Evolutionary conservation across 2,329 filamentous ascomycete species (phyloP), one percentile per base, ranked within the genome.

Genomic region (Fusarium udum): DNA sequence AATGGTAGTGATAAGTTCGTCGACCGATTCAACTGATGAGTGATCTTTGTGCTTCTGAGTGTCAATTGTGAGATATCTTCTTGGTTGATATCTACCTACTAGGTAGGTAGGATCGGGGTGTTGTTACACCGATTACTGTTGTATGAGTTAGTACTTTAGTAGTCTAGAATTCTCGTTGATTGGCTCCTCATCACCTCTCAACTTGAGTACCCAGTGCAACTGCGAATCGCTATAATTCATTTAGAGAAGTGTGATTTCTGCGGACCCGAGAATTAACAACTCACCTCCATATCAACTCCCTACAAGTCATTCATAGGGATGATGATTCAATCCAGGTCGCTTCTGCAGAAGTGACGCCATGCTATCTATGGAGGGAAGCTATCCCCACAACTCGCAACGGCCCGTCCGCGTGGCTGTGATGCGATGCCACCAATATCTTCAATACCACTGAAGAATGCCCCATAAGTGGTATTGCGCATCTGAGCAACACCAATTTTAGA

Each of bases 371-470:
- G 31, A 22, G 34, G 18, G 37, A 32, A 37, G 40, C 53, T 28
- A 39, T 42, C 42, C 37, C 70, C 67, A 46, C 66, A 58, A 46
- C 62, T 66, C 58, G 67, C 55, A 45, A 74, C 71, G 58, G 71
- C 58, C 71, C 67, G 45, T 37, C 34, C 32, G 31, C 14, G 66
- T 57, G 65, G 61, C 51, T 64, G 60, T 70, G 69, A 51, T 43
- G 64, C 32, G 42, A 52, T 48, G 26, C 9, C 26, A 22, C 45
- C 45, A 64, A 72, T 40, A 48, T 20, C 64, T 52, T 51, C 42
- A 20, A 14, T 28, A 18, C 3, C 16, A 14, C 46, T 43, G 26
- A 53, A 51, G 65, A 56, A 18, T 24, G n/a, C 31, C 18, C 13
- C 14, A 24, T 26, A 36, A 42, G 32, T 26, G 31, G n/a, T 24